A percentile compares a stretch with the other conserved stretches of the same genome.
phyloP scores from a whole-genome alignment of 2,329 filamentous ascomycete genomes.

The Exophiala xenobiotica region DNA sequence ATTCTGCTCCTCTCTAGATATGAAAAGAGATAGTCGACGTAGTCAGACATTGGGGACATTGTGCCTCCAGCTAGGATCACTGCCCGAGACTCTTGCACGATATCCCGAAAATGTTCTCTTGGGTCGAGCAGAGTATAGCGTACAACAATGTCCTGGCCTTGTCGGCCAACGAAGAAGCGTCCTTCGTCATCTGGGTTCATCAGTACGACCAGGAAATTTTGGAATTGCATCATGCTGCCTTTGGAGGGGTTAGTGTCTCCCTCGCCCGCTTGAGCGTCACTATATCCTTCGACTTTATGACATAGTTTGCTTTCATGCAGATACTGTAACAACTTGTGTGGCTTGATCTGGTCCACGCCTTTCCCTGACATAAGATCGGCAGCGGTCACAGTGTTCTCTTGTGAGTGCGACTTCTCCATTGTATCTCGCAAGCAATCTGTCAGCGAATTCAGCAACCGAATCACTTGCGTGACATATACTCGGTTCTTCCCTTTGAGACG shows the following conservation, averaged over 20 bases:
- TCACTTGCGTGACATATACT: conserved; percentile 84
- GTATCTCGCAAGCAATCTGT: conserved; percentile 64
- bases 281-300: conserved; percentile 89
- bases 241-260: conserved; percentile 38
- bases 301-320: conserved; percentile 89
- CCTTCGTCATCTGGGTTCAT: conserved; percentile 78
- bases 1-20: conserved; percentile 64
- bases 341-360: conserved; percentile 90
- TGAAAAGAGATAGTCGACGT: conserved; percentile 80
- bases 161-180: conserved; percentile 56
- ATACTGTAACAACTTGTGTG: conserved; percentile 84
- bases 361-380: conserved; percentile 75
- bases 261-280: conserved; percentile 43
- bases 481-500: conserved; percentile 86
- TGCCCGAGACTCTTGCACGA: conserved; percentile 79
- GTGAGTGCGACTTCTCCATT: conserved; percentile 38
- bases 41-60: conserved; percentile 96
- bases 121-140: conserved; percentile 90
- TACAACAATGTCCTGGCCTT: conserved; percentile 56
- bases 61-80: conserved; percentile 92
- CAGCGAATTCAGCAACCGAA: conserved; percentile 78
- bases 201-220: conserved; percentile 71
- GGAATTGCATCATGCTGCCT: conserved; percentile 59
- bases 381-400: conserved; percentile 68
- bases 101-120: conserved; percentile 83